A percentile compares a stretch with the other conserved stretches of the same genome.
These are phyloP conservation scores for Podaxis sp. DNA, from an alignment of 768 basidiomycete genomes.

Conservation along the genomic window DNA sequence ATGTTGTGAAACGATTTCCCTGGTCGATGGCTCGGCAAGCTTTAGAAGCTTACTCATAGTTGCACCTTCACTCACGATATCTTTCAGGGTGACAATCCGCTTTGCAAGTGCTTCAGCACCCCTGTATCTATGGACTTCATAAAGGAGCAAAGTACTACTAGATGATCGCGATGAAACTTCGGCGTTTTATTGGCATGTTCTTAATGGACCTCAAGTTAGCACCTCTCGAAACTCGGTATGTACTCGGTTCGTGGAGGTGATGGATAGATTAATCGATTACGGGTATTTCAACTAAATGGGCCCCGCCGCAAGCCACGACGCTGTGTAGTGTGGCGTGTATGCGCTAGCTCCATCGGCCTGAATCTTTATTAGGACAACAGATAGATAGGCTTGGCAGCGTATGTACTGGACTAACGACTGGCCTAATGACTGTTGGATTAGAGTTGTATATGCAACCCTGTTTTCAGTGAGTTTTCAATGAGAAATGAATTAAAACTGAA, in stretches of 20 bases:
- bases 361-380: neutral
- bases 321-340: neutral
- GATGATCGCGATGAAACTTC: neutral
- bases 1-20: neutral
- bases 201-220: neutral
- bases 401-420: neutral
- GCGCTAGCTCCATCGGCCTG: neutral
- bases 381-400: neutral
- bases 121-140: neutral
- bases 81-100: neutral
- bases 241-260: neutral
- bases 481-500: no score
- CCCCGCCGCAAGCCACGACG: neutral
- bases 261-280: neutral
- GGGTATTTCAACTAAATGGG: neutral
- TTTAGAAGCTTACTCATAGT: neutral
- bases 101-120: neutral
- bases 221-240: neutral
- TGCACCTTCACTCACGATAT: neutral
- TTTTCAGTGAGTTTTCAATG: neutral
- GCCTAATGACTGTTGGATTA: neutral
- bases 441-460: neutral
- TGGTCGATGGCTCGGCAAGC: neutral
- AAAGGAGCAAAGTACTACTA: neutral
- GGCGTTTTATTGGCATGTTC: neutral